Evolutionary conservation across 1,139 yeast genomes (phyloP).

Genomic region (Protomyces arabidopsidicola): DNA sequence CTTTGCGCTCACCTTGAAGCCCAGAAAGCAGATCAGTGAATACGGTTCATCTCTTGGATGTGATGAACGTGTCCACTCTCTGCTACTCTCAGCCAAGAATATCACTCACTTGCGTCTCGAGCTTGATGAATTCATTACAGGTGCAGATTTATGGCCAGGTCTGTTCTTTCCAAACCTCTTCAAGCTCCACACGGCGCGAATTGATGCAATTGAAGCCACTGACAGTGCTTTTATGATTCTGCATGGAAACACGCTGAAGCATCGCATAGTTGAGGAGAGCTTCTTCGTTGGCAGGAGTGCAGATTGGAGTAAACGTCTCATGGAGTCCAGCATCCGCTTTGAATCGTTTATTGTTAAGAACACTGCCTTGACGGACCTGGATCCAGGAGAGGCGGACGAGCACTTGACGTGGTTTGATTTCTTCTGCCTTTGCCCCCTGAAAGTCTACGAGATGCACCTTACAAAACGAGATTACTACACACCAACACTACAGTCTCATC

Average conservation of each 20-base stretch:
- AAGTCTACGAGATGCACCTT: neutral
- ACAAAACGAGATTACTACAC: neutral
- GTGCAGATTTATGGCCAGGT: too few species aligned
- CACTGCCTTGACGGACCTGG: neutral
- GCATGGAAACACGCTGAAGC: neutral
- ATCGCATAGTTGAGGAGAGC: neutral
- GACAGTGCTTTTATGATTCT: neutral
- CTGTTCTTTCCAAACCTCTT: too few species aligned
- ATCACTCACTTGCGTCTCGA: too few species aligned
- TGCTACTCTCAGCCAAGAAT: too few species aligned
- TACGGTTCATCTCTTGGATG: too few species aligned
- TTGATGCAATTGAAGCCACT: too few species aligned
- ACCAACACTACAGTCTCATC: neutral
- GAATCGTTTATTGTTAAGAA: neutral
- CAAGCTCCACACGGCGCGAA: too few species aligned
- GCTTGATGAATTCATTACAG: too few species aligned
- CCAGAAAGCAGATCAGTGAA: too few species aligned
- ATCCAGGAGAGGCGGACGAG: neutral
- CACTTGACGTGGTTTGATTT: neutral
- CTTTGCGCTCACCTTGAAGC: too few species aligned
- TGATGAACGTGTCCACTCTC: too few species aligned
- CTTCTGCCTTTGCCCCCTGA: neutral
- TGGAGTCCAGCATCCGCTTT: neutral
- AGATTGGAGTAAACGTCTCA: neutral
- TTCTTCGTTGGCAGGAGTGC: neutral